phyloP scores from a whole-genome alignment of 2,329 filamentous ascomycete genomes.

The Xylaria multiplex region DNA sequence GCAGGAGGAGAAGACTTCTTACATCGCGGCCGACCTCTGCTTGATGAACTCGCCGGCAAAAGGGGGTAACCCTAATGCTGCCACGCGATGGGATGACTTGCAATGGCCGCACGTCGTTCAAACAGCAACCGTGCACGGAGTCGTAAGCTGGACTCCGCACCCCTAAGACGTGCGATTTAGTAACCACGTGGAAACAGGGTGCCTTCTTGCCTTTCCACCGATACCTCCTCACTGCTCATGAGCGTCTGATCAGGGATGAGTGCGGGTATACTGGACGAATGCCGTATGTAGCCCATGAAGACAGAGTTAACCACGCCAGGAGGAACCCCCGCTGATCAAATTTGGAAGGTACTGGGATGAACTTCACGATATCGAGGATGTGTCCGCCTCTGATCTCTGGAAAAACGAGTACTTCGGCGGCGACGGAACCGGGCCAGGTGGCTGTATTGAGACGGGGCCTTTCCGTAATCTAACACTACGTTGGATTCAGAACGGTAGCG shows the following conservation, averaged over 20 bases:
- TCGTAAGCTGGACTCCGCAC: background rate
- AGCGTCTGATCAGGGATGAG: slow-evolving; percentile 30
- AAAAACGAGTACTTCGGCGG: slow-evolving; percentile 26
- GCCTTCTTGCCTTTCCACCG: slow-evolving; percentile 36
- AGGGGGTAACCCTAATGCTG: slow-evolving; percentile 11
- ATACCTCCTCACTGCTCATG: slow-evolving; percentile 33
- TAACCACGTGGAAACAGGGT: slow-evolving; percentile 16
- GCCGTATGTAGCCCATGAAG: slow-evolving; percentile 25
- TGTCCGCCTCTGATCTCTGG: slow-evolving; percentile 17
- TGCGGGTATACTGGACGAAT: slow-evolving; percentile 37
- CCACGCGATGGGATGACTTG: slow-evolving; percentile 30
- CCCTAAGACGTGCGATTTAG: background rate
- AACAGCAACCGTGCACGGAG: slow-evolving; percentile 24
- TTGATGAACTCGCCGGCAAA: slow-evolving; percentile 26
- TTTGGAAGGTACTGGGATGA: slow-evolving; percentile 22
- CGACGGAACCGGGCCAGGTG: slow-evolving; percentile 19
- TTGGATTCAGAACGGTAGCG: background rate
- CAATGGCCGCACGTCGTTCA: slow-evolving; percentile 30
- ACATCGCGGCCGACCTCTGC: slow-evolving; percentile 33
- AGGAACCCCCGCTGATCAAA: slow-evolving; percentile 1
- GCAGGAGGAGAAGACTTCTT: slow-evolving; percentile 20
- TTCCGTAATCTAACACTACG: slow-evolving; percentile 22
- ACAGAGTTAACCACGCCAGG: background rate
- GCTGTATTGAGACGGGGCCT: slow-evolving; percentile 24
- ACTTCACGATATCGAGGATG: slow-evolving; percentile 17